Evolutionary conservation across 352 stramenopile species (phyloP).

Genomic region (Globisporangium spiculum): DNA sequence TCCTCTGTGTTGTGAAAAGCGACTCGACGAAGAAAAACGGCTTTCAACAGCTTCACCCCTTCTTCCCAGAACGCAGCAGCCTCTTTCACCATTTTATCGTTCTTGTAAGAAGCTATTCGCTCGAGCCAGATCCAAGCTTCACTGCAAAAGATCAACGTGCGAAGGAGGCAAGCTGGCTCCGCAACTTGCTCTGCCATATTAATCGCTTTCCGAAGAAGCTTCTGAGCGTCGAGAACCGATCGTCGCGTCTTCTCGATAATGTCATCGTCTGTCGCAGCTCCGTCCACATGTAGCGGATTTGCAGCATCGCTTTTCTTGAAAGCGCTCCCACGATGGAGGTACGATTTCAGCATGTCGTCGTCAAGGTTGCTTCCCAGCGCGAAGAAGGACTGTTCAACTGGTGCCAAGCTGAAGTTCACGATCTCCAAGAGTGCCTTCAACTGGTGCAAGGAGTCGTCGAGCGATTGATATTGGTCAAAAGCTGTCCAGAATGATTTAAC

Average conservation of each 20-base stretch:
- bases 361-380: slow-evolving; percentile 63
- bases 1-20: slow-evolving; percentile 47
- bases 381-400: slow-evolving; percentile 69
- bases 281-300: not conserved
- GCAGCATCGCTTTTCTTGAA: slow-evolving; percentile 7
- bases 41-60: slow-evolving; percentile 68
- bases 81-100: slow-evolving; percentile 72
- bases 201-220: slow-evolving; percentile 61
- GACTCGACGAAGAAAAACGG: slow-evolving; percentile 75
- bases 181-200: slow-evolving; percentile 66
- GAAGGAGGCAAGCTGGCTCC: slow-evolving; percentile 52
- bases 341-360: slow-evolving; percentile 54
- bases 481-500: slow-evolving; percentile 58
- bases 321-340: slow-evolving; percentile 5
- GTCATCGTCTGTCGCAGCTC: slow-evolving; percentile 28
- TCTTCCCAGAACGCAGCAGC: slow-evolving; percentile 78
- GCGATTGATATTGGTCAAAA: slow-evolving; percentile 64
- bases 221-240: slow-evolving; percentile 58
- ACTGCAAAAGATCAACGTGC: slow-evolving; percentile 54
- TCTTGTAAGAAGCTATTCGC: slow-evolving; percentile 73
- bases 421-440: slow-evolving; percentile 75
- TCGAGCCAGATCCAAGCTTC: slow-evolving; percentile 83
- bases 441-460: slow-evolving; percentile 73
- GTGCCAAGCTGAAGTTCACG: slow-evolving; percentile 61
- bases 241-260: slow-evolving; percentile 63